These are phyloP conservation scores for Juncus inflexus DNA, from an alignment of 176 grass and related monocot species.

Conservation along the genomic window DNA sequence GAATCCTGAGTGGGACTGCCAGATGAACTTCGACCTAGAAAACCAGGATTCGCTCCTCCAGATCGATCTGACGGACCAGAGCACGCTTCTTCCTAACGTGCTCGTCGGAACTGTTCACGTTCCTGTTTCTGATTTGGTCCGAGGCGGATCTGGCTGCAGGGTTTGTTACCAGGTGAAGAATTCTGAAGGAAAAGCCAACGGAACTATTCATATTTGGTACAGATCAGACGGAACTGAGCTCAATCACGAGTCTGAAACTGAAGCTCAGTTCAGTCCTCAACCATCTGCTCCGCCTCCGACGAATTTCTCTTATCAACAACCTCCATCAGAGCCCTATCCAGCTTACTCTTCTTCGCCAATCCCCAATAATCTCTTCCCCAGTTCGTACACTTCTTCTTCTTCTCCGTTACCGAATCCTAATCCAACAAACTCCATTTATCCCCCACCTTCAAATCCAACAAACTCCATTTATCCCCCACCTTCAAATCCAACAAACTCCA, in stretches of 20 bases:
- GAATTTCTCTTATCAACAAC: constrained; percentile 23
- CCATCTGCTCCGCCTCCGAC: constrained; percentile 1
- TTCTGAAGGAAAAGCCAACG: constrained; percentile 55
- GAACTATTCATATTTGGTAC: constrained; percentile 42
- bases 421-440: constrained; percentile 5
- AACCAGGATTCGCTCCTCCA: constrained; percentile 20
- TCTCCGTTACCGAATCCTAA: not conserved
- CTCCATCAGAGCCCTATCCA: not conserved
- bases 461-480: too few species aligned
- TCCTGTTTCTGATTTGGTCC: constrained; percentile 29
- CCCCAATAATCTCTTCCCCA: not conserved
- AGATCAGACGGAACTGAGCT: constrained; percentile 24
- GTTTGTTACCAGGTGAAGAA: constrained; percentile 49
- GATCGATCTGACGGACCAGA: constrained; percentile 54
- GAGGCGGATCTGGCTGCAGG: not conserved
- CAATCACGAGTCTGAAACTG: not conserved
- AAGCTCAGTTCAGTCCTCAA: not conserved
- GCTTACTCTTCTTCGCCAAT: constrained; percentile 13
- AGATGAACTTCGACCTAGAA: constrained; percentile 36
- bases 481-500: too few species aligned
- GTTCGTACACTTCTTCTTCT: not conserved
- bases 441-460: not conserved
- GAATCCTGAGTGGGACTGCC: constrained; percentile 50
- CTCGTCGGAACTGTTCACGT: constrained; percentile 47
- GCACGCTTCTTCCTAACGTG: constrained; percentile 42